These are phyloP conservation scores for Durio zibethinus DNA, from an alignment of 345 rosid species.

Conservation along the genomic window DNA sequence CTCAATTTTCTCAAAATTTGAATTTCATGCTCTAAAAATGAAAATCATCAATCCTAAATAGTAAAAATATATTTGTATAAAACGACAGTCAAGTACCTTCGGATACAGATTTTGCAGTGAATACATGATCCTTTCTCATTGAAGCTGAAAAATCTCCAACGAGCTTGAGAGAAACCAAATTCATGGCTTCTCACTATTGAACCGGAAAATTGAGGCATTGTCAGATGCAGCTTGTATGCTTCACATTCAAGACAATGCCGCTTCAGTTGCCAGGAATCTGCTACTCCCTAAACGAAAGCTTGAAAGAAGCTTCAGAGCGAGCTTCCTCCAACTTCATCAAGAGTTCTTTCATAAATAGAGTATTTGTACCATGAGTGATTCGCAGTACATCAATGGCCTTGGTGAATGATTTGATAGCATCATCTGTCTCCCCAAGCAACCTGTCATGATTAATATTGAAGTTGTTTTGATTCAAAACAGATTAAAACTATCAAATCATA, in stretches of 20 bases:
- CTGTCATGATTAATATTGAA: conserved; percentile 25
- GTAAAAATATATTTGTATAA: no score
- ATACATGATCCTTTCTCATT: not conserved
- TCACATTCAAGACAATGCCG: not conserved
- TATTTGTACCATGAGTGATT: conserved; percentile 63
- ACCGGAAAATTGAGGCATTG: not conserved
- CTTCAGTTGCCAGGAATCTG: not conserved
- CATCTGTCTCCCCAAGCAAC: conserved; percentile 65
- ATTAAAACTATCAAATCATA: not conserved
- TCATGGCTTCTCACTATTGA: not conserved
- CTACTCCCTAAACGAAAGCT: conserved; percentile 25
- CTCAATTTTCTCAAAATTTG: no score
- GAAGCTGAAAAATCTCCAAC: not conserved
- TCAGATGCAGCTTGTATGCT: not conserved
- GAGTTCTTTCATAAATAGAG: conserved; percentile 73
- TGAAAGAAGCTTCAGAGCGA: conserved; percentile 72
- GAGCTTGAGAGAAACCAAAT: not conserved
- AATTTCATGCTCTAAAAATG: no score
- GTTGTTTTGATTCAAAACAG: not conserved
- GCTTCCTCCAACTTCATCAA: conserved; percentile 77
- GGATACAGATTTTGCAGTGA: not conserved
- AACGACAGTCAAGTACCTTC: no score
- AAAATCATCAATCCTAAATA: no score
- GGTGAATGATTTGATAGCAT: conserved; percentile 55
- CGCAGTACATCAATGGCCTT: conserved; percentile 58